Base-by-base conservation (phyloP, 345 rosid species). In the Barbarea vulgaris region DNA sequence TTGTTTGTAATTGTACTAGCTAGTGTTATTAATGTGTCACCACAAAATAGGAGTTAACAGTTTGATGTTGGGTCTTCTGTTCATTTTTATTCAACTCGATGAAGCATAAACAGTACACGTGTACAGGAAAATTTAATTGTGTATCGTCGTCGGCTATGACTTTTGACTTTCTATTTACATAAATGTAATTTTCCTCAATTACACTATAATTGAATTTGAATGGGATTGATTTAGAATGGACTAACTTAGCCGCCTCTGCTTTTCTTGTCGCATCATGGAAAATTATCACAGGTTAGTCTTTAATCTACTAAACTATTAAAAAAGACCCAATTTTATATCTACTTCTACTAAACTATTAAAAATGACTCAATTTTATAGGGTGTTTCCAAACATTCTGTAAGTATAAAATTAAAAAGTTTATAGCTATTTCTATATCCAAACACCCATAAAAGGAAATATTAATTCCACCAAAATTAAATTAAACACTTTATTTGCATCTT, bases 171-270 rank as follows among this genome's bases (percentile, higher is more conserved):
- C 33, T 34, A 11, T 25, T 18, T 28, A 18, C 14, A 69, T 27
- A n/a, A 36, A 24, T 37, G 9, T 25, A 7, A 39, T 3, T 2
- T 28, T 54, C 27, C 17, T 53, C 8, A 54, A 6, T 2, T 25
- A 54, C n/a, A 25, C 9, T 41, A 54, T 0, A 22, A 51, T 51
- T 10, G 11, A 24, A 68, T 53, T 17, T 1, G 27, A 68, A 24
- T 68, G 64, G n/a, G 36, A 53, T 53, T 25, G 36, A 17, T 36
- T 36, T 53, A 13, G 22, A 25, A 15, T n/a, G 50, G 44, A 41
- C 64, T 54, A 53, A 51, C 41, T 17, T 69, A 70, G 74, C 74
- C 74, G 65, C 74, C 74, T 36, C 44, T 55, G 12, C 53, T 69
- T 55, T 69, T 39, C 27, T 55, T 27, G 73, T 54, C 25, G 25